These are phyloP conservation scores for Mortierella alpina DNA, from an alignment of 192 early-diverging fungal genomes.

Conservation along the genomic window DNA sequence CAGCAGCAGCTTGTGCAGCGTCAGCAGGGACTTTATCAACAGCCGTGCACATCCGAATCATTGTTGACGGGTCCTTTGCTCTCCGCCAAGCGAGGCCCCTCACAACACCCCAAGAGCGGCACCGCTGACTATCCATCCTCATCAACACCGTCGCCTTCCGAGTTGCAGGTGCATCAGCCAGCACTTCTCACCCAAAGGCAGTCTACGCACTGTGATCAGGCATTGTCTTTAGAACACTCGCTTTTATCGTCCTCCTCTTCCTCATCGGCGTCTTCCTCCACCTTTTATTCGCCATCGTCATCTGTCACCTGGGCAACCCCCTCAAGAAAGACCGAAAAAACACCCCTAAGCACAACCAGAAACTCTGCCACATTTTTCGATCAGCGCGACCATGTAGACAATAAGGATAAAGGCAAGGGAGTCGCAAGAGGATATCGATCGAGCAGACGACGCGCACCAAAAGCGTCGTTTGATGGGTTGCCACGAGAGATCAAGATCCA, in stretches of 20 bases:
- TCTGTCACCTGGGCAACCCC: constrained; percentile 40
- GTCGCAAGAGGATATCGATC: constrained; percentile 9
- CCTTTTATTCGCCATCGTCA: constrained; percentile 18
- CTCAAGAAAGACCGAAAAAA: not conserved
- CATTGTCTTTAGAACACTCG: not conserved
- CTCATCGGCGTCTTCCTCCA: constrained; percentile 3
- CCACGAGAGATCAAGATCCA: constrained; percentile 42
- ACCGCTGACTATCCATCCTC: not conserved
- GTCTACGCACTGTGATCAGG: not conserved
- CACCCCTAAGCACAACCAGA: not conserved
- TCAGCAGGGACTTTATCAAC: not conserved
- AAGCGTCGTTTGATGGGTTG: constrained; percentile 22
- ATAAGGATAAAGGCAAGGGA: constrained; percentile 14
- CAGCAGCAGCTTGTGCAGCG: not conserved
- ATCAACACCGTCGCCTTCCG: not conserved
- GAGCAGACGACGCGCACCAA: constrained; percentile 3
- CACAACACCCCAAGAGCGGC: not conserved
- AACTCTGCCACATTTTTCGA: constrained; percentile 6
- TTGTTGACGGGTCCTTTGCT: not conserved
- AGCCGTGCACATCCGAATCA: not conserved
- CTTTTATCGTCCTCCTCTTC: not conserved
- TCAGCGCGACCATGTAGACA: not conserved
- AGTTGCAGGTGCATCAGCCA: not conserved
- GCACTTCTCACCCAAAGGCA: not conserved
- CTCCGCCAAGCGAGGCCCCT: not conserved